These are phyloP conservation scores for Alliaria petiolata DNA, from an alignment of 345 rosid species.

Conservation along the genomic window DNA sequence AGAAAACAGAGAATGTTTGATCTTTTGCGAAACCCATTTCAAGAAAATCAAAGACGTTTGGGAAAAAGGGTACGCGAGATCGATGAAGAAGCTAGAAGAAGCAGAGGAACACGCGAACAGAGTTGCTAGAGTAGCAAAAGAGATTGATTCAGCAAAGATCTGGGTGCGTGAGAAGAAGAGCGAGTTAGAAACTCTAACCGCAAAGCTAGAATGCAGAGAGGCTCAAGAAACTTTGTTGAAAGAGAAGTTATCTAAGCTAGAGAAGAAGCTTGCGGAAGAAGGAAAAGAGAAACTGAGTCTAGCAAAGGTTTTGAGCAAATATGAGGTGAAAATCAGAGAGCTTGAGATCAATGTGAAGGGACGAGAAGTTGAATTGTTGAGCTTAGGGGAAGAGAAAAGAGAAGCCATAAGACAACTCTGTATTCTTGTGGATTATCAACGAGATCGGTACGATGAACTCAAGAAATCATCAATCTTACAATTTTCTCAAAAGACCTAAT, in stretches of 20 bases:
- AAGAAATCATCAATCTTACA: slow-evolving; percentile 42
- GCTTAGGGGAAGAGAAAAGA: slow-evolving; percentile 74
- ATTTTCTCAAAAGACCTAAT: not conserved
- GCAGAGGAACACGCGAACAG: slow-evolving; percentile 32
- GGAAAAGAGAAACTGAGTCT: slow-evolving; percentile 39
- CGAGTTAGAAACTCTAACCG: slow-evolving; percentile 22
- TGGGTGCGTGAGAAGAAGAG: slow-evolving; percentile 38
- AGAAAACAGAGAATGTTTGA: slow-evolving; percentile 19
- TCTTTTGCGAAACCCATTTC: slow-evolving; percentile 21
- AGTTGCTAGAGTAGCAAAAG: slow-evolving; percentile 38
- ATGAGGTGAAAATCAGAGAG: slow-evolving; percentile 36
- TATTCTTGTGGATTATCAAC: slow-evolving; percentile 74
- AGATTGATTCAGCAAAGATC: slow-evolving; percentile 41
- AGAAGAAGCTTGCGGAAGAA: slow-evolving; percentile 37
- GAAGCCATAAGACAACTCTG: slow-evolving; percentile 97
- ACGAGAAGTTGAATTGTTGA: slow-evolving; percentile 42
- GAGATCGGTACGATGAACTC: slow-evolving; percentile 49
- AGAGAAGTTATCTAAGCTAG: slow-evolving; percentile 41
- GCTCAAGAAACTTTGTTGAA: slow-evolving; percentile 39
- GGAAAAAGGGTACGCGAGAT: slow-evolving; percentile 33
- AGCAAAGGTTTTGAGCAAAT: slow-evolving; percentile 30
- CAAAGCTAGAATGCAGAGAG: slow-evolving; percentile 37
- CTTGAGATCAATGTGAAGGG: slow-evolving; percentile 44
- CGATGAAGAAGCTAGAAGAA: slow-evolving; percentile 35
- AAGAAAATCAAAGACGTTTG: slow-evolving; percentile 32